Base-by-base conservation (phyloP, 306 rosid species). In the Vigna trinervia region DNA sequence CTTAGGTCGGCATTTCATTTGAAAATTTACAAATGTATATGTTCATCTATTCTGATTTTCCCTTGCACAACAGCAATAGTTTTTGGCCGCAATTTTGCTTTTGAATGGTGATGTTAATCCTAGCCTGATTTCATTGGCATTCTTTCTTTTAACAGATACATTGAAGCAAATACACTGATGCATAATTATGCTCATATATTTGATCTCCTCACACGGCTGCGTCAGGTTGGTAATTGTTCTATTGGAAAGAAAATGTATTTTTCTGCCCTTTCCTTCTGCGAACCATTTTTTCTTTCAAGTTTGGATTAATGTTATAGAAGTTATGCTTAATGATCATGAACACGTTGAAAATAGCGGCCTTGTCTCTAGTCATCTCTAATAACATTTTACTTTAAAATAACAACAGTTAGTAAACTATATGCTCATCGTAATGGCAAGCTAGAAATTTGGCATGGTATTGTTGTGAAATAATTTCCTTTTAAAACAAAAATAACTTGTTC, bases 111-210 rank as follows among this genome's bases (percentile, higher is more conserved):
- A 38, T 69, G 19, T 26, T 10, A 56, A 23, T 11, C 13, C 36
- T 59, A 52, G 57, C 13, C 11, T 60, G 71, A 38, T 34, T 72
- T 26, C 51, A 76, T 73, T 46, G 73, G 73, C 82, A 67, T 80
- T 70, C 48, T 78, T 82, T 68, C 48, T 65, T 76, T 71, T 69
- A 84, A 57, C 88, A 95, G 97, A 54, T 95, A 90, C 83, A 84
- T 92, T 0, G 76, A 85, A 73, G 88, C 86, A 13, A 92, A 96
- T 82, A 92, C 91, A 39, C 46, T 89, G 74, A 76, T 81, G 82
- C 87, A 91, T 76, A 95, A 95, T 77, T 92, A 89, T 75, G 96
- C 96, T 67, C 98, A 95, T 89, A 88, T 92, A 85, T 95, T 95
- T 88, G 98, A 92, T 75, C 97, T 95, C 63, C 96, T 95, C 86